phyloP scores from a whole-genome alignment of 2,329 filamentous ascomycete genomes.

The Penicillium aurantiogriseum region DNA sequence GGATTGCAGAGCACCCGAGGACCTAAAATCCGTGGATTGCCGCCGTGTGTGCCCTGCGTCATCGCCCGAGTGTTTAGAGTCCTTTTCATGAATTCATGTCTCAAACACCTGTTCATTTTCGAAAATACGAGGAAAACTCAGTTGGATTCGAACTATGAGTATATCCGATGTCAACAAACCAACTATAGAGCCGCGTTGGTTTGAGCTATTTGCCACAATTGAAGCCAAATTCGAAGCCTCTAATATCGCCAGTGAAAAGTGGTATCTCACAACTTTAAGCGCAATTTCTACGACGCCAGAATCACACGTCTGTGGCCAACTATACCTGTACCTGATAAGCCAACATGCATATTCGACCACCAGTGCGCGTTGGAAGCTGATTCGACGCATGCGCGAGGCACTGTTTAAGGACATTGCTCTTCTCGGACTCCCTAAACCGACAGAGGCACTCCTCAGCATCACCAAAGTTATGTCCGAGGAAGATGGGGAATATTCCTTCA shows the following conservation, averaged over 20 bases:
- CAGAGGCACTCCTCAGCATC: slow-evolving; percentile 57
- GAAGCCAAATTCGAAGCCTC: slow-evolving; percentile 14
- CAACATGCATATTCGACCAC: slow-evolving; percentile 43
- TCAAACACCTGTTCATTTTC: background rate
- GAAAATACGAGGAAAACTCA: background rate
- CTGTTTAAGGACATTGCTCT: slow-evolving; percentile 56
- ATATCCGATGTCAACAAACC: slow-evolving; percentile 1
- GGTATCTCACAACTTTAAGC: slow-evolving; percentile 30
- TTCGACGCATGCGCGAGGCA: slow-evolving; percentile 46
- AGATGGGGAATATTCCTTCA: slow-evolving; percentile 53
- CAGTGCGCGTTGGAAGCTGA: slow-evolving; percentile 11
- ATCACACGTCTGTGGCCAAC: slow-evolving; percentile 48
- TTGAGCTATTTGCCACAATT: slow-evolving; percentile 10
- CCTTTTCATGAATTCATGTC: background rate
- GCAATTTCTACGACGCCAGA: slow-evolving; percentile 48
- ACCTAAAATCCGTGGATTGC: slow-evolving; percentile 8
- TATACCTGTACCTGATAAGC: slow-evolving; percentile 54
- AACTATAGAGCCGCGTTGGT: slow-evolving; percentile 2
- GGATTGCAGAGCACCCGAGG: background rate
- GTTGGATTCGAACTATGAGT: background rate
- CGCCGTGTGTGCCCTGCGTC: slow-evolving; percentile 2
- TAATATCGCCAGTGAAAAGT: slow-evolving; percentile 13
- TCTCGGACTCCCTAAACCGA: slow-evolving; percentile 58
- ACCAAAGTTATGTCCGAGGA: slow-evolving; percentile 49
- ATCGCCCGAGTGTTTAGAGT: background rate